Conservation (phyloP, 1,284 basidiomycete species). For the Austropuccinia psidii region DNA sequence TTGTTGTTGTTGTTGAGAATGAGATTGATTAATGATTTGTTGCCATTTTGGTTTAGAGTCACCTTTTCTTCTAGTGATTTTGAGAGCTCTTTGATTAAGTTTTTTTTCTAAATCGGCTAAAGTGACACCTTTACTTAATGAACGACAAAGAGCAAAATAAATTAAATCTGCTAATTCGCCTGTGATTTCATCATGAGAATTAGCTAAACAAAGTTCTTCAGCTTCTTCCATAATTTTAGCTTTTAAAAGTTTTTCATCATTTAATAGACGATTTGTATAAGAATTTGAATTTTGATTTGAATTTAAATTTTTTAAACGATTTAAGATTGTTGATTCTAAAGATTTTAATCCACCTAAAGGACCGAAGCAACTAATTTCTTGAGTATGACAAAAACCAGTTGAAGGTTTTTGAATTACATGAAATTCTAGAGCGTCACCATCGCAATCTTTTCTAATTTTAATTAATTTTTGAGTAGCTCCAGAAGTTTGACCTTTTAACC, state of each 20-base stretch:
- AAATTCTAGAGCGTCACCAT: constrained; percentile 85
- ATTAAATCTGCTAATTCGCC: constrained; percentile 94
- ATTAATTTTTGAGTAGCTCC: constrained; percentile 86
- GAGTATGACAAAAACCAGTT: constrained; percentile 77
- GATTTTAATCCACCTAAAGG: constrained; percentile 64
- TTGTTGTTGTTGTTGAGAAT: background rate
- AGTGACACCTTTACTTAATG: constrained; percentile 72
- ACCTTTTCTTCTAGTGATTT: constrained; percentile 78
- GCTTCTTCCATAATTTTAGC: constrained; percentile 99
- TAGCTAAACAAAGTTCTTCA: constrained; percentile 82
- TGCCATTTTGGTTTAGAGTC: constrained; percentile 87
- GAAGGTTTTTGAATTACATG: constrained; percentile 77
- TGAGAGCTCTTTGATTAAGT: constrained; percentile 76
- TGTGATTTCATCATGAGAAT: constrained; percentile 73
- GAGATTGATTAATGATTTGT: constrained; percentile 44
- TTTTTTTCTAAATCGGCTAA: constrained; percentile 77
- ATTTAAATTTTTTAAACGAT: constrained; percentile 60
- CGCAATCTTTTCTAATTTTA: constrained; percentile 79
- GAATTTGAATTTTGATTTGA: constrained; percentile 63
- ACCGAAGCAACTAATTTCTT: constrained; percentile 80
- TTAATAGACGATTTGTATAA: constrained; percentile 84
- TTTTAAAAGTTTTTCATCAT: constrained; percentile 67
- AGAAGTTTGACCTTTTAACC: constrained; percentile 94
- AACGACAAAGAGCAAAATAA: constrained; percentile 87
- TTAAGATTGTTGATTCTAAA: constrained; percentile 70